Base-by-base conservation (phyloP, 257 asterid genomes). In the Solanum lycopersicoides region DNA sequence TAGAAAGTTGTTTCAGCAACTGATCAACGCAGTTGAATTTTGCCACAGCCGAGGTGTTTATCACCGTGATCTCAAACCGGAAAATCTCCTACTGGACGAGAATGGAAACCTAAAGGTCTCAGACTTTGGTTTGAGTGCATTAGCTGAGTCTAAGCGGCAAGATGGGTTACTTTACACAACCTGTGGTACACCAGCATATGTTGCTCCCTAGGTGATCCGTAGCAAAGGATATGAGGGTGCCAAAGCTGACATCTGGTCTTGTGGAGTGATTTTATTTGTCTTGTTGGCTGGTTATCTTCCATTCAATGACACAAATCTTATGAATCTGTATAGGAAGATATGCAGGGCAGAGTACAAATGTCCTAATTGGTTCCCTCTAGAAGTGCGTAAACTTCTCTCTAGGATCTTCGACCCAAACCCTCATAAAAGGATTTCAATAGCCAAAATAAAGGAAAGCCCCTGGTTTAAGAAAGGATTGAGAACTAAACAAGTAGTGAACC, bases 141-240 rank as follows among this genome's bases (percentile, higher is more conserved):
- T 94, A 20, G 28, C 89, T 0, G 95, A 93, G 83, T 92, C 94
- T 30, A 91, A 89, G 88, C 66, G 92, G 35, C 92, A 91, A 72
- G 98, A 95, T 30, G 98, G 95, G n/a, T 89, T 95, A 41, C 94
- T 95, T 18, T 97, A 92, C 93, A 95, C 98, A 1, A 92, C 98
- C 1, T 94, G 98, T 37, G 98, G 98, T 45, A 95, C 98, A 28
- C 98, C 98, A 4, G 95, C 95, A 3, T 95, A 95, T 83, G 95
- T 95, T 80, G 94, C 98, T 21, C 98, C 97, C 0, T 98, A 95
- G 88, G 97, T 95, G 87, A 89, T 95, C 60, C 83, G 91, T 84
- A 83, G 92, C 79, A 91, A 89, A 65, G 98, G 98, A 6, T 94
- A 94, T 34, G 96, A 95, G 44, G 98, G 98, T 34, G 92, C 90